Evolutionary conservation across 2,329 filamentous ascomycete species (phyloP).

Genomic region (Alternaria sp.): DNA sequence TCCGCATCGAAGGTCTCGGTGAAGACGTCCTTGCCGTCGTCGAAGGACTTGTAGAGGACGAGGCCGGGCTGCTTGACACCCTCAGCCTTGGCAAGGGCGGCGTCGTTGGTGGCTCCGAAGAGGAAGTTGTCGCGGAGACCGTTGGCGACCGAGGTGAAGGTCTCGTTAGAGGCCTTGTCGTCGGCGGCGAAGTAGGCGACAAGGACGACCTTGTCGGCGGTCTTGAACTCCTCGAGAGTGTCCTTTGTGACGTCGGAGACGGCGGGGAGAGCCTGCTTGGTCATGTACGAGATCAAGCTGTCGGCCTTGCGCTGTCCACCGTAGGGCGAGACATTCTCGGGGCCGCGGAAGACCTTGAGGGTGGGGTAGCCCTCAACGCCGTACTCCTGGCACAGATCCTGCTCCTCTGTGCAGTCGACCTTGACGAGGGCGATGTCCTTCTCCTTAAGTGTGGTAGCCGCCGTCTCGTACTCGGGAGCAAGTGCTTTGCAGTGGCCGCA

Average conservation of each 20-base stretch:
- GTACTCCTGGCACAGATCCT: slow-evolving; percentile 85
- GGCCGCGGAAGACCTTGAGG: slow-evolving; percentile 96
- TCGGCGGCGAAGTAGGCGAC: slow-evolving; percentile 84
- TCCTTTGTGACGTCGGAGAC: slow-evolving; percentile 84
- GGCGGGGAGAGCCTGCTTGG: slow-evolving; percentile 94
- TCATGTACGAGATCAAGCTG: slow-evolving; percentile 85
- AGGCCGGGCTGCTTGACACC: slow-evolving; percentile 85
- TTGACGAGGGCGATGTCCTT: slow-evolving; percentile 86
- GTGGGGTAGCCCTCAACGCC: slow-evolving; percentile 98
- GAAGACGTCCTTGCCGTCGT: slow-evolving; percentile 91
- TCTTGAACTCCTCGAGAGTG: slow-evolving; percentile 94
- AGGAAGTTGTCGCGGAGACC: slow-evolving; percentile 88
- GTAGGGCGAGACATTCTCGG: slow-evolving; percentile 82
- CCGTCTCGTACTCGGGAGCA: slow-evolving; percentile 88
- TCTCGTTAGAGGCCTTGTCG: slow-evolving; percentile 85
- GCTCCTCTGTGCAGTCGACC: slow-evolving; percentile 94
- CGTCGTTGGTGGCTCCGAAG: slow-evolving; percentile 87
- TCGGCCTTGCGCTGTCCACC: slow-evolving; percentile 86
- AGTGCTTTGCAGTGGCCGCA: slow-evolving; percentile 99
- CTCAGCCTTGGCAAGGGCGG: slow-evolving; percentile 83
- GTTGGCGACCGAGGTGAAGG: slow-evolving; percentile 76
- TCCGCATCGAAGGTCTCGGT: slow-evolving; percentile 81
- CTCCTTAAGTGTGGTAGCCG: slow-evolving; percentile 82
- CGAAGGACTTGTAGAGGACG: slow-evolving; percentile 96
- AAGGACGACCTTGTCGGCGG: slow-evolving; percentile 92